Conservation (phyloP, 2,329 filamentous ascomycete species). For the Boeremia exigua region DNA sequence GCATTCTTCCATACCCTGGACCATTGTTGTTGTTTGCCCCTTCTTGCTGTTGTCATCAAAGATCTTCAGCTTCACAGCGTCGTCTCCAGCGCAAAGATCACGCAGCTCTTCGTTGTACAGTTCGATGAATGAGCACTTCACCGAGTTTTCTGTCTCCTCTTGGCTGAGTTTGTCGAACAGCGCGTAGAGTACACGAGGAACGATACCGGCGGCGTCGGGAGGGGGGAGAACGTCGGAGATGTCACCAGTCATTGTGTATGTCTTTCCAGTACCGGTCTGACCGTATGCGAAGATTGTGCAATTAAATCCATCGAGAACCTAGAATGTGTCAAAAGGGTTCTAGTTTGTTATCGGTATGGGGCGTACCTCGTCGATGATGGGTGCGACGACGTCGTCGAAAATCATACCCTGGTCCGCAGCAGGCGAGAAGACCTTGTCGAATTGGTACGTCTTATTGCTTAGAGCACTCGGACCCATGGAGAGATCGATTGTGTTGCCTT, state of each 20-base stretch:
- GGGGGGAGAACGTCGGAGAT: constrained; percentile 90
- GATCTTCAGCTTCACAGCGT: constrained; percentile 87
- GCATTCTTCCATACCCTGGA: constrained; percentile 97
- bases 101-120: constrained; percentile 97
- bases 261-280: constrained; percentile 97
- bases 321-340: constrained; percentile 12
- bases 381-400: constrained; percentile 93
- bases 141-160: constrained; percentile 79
- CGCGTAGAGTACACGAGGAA: constrained; percentile 85
- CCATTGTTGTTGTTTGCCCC: constrained; percentile 82
- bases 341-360: not conserved
- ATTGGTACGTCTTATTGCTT: constrained; percentile 95
- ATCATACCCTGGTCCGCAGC: constrained; percentile 93
- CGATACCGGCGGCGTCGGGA: constrained; percentile 92
- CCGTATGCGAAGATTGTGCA: constrained; percentile 99
- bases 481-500: constrained; percentile 81
- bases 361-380: constrained; percentile 85
- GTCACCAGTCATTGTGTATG: constrained; percentile 98
- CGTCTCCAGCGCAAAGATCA: constrained; percentile 83
- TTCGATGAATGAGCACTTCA: constrained; percentile 98
- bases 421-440: constrained; percentile 95
- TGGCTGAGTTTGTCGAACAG: constrained; percentile 84
- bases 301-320: constrained; percentile 95
- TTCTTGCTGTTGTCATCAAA: constrained; percentile 87
- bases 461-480: constrained; percentile 92